Percentiles rank a stretch among this genome's conserved stretches.
Evolutionary conservation across 805 yeast species (phyloP).

Genomic region (Metschnikowia borealis): DNA sequence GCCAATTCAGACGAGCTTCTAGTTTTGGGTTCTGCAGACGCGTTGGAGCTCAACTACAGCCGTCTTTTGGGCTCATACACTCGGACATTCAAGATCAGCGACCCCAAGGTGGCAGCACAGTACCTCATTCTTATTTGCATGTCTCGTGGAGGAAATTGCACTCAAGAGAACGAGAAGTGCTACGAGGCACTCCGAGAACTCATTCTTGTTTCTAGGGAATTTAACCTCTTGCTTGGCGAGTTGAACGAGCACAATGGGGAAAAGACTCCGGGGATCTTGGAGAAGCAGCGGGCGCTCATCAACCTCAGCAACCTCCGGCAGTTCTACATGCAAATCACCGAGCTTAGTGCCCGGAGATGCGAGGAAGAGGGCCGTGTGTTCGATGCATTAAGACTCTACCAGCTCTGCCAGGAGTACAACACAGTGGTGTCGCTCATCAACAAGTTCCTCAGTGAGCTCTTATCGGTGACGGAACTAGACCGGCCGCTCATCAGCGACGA

Average conservation of each 20-base stretch:
- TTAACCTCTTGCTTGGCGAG: slow-evolving; percentile 77
- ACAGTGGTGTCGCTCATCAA: slow-evolving; percentile 74
- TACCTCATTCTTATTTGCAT: slow-evolving; percentile 72
- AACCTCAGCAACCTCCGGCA: slow-evolving; percentile 53
- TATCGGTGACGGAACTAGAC: slow-evolving; percentile 67
- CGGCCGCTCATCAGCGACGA: slow-evolving; percentile 46
- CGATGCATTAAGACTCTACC: slow-evolving; percentile 83
- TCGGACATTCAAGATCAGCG: slow-evolving; percentile 74
- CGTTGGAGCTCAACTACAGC: slow-evolving; percentile 47
- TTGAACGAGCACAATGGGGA: slow-evolving; percentile 65
- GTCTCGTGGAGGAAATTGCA: slow-evolving; percentile 30
- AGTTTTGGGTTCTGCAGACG: slow-evolving; percentile 27
- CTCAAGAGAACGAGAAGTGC: slow-evolving; percentile 51
- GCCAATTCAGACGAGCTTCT: slow-evolving; percentile 34
- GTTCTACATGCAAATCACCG: slow-evolving; percentile 69
- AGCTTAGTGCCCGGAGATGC: slow-evolving; percentile 79
- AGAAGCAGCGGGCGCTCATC: slow-evolving; percentile 65
- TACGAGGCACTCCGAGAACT: slow-evolving; percentile 81
- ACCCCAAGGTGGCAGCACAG: slow-evolving; percentile 90
- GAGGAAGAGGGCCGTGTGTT: slow-evolving; percentile 86
- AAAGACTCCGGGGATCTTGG: slow-evolving; percentile 79
- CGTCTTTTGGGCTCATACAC: slow-evolving; percentile 76
- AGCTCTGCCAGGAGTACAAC: slow-evolving; percentile 82
- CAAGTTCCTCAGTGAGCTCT: slow-evolving; percentile 70
- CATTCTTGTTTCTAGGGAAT: slow-evolving; percentile 82